Evolutionary conservation across 2,329 filamentous ascomycete species (phyloP).

Genomic region (Delphinella strobiligena): DNA sequence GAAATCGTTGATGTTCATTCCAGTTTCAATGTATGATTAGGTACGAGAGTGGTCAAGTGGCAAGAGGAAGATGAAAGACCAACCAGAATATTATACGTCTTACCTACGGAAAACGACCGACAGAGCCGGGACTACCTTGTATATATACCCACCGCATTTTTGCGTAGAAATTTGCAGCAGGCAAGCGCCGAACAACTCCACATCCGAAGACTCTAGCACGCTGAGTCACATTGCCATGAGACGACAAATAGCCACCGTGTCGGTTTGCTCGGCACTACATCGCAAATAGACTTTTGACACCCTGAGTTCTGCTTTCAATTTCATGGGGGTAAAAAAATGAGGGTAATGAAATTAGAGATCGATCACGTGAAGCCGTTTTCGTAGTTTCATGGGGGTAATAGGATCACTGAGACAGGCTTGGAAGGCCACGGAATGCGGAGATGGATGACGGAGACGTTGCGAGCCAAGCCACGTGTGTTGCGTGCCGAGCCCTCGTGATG

Average conservation of each 20-base stretch:
- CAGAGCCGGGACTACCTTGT: too few species aligned
- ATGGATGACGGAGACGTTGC: too few species aligned
- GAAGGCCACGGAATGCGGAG: too few species aligned
- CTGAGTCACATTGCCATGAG: background rate
- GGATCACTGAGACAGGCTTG: too few species aligned
- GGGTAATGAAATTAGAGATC: background rate
- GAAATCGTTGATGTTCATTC: constrained; percentile 34
- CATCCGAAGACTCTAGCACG: background rate
- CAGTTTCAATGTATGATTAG: background rate
- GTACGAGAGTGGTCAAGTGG: background rate
- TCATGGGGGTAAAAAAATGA: background rate
- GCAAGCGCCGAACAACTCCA: background rate
- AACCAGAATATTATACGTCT: too few species aligned
- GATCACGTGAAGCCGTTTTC: too few species aligned
- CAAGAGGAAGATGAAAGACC: background rate
- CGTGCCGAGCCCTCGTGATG: too few species aligned
- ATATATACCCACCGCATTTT: background rate
- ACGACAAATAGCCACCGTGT: background rate
- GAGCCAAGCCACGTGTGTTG: too few species aligned
- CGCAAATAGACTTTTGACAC: background rate
- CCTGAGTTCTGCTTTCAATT: background rate
- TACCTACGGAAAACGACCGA: too few species aligned
- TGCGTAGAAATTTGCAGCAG: background rate
- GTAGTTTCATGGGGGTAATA: too few species aligned
- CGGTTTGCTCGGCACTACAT: background rate